Conservation (phyloP, 192 early-diverging fungal species). For the Rhizoclosmatium globosum region DNA sequence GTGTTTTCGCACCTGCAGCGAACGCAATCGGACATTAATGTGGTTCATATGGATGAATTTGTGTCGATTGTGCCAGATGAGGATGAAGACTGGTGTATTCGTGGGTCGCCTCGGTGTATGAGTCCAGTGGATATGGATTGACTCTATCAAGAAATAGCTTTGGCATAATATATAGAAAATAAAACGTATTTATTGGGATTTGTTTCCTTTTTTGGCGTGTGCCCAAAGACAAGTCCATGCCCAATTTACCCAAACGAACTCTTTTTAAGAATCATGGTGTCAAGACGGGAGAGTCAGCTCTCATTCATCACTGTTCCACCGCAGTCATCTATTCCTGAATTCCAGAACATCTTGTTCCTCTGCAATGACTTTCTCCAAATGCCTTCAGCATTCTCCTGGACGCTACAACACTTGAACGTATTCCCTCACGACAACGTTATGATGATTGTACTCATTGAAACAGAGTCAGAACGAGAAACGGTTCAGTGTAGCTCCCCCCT, state of each 20-base stretch:
- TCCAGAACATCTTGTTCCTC: too few species aligned
- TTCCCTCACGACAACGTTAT: not conserved
- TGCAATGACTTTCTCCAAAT: too few species aligned
- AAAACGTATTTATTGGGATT: too few species aligned
- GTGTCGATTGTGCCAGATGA: not conserved
- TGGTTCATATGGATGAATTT: not conserved
- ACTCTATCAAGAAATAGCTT: not conserved
- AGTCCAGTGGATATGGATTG: not conserved
- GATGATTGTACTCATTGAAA: conserved; percentile 10
- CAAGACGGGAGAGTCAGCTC: too few species aligned
- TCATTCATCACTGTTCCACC: too few species aligned
- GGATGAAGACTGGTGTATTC: not conserved
- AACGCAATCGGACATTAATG: not conserved
- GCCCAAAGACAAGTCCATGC: too few species aligned
- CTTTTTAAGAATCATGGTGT: too few species aligned
- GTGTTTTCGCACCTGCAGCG: not conserved
- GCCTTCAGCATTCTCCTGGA: too few species aligned
- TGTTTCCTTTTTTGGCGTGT: too few species aligned
- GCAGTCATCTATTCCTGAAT: too few species aligned
- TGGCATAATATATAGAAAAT: too few species aligned
- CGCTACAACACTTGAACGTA: not conserved
- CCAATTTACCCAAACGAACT: too few species aligned
- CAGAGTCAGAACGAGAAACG: conserved; percentile 13
- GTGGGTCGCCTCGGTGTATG: not conserved
- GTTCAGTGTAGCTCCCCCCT: not conserved